Percentiles rank a stretch among this genome's conserved stretches.
Conservation (phyloP, 2,329 filamentous ascomycete species). For the Nothopassalora personata region DNA sequence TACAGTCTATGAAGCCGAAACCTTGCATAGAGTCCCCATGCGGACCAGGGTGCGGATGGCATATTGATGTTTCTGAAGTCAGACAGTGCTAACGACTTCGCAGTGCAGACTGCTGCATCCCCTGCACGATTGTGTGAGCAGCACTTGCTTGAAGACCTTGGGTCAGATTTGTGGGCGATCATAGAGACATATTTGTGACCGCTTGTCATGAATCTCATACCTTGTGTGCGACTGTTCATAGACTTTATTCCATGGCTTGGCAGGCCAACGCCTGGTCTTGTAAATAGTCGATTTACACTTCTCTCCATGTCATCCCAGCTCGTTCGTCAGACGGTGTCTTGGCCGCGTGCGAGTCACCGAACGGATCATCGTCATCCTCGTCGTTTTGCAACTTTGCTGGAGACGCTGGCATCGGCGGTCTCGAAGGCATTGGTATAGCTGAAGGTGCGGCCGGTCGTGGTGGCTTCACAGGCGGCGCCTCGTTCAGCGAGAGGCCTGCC, state of each 20-base stretch:
- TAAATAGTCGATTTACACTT: constrained; percentile 12
- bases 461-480: constrained; percentile 45
- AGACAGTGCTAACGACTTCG: constrained; percentile 4
- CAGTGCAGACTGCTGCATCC: constrained; percentile 26
- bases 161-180: neutral
- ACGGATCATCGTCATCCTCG: constrained; percentile 81
- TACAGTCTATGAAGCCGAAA: constrained; percentile 17
- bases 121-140: constrained; percentile 23
- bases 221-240: neutral
- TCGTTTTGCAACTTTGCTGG: constrained; percentile 45
- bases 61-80: neutral
- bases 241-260: neutral
- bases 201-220: neutral
- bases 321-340: constrained; percentile 42
- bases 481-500: constrained; percentile 41
- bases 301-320: constrained; percentile 29
- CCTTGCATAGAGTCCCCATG: constrained; percentile 26
- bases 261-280: neutral
- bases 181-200: neutral
- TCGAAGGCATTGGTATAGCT: constrained; percentile 35
- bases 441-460: constrained; percentile 41
- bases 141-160: neutral
- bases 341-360: constrained; percentile 74
- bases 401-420: constrained; percentile 18
- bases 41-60: constrained; percentile 22